Conservation (phyloP, 31 red algal species). For the Bonnemaisonia californica region DNA sequence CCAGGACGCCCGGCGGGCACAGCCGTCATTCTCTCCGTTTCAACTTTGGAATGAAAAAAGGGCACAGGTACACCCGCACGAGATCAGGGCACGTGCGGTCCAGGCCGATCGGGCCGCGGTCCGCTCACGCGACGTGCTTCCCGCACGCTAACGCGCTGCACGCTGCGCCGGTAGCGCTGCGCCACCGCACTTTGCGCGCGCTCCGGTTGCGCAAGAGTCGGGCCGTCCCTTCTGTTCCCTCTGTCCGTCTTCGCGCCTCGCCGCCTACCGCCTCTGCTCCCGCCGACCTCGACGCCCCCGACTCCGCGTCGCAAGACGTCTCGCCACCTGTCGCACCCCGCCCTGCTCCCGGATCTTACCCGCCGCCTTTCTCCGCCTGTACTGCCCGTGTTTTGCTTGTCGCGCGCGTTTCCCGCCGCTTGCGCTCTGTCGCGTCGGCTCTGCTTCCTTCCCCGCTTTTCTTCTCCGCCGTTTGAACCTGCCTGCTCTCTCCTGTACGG, state of each 20-base stretch:
- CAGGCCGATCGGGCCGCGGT: background rate
- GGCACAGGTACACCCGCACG: no score
- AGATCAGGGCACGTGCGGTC: background rate
- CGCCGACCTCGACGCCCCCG: background rate
- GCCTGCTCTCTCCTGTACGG: no score
- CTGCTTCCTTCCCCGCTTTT: background rate
- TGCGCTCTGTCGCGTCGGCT: background rate
- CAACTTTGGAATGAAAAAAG: no score
- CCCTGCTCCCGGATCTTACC: background rate
- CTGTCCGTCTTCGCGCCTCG: background rate
- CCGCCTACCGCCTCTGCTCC: background rate
- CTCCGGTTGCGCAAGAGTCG: background rate
- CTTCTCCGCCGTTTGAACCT: background rate
- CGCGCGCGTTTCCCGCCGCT: no score
- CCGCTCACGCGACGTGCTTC: background rate
- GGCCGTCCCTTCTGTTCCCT: slow-evolving; percentile 22
- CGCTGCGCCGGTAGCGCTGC: background rate
- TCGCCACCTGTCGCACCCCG: background rate
- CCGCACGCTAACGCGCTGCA: background rate
- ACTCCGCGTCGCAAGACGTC: background rate
- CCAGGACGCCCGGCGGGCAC: no score
- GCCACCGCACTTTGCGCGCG: slow-evolving; percentile 36
- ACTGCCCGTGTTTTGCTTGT: background rate
- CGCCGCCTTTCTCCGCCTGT: background rate
- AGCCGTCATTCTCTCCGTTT: no score